Evolutionary conservation across 2,329 filamentous ascomycete genomes (phyloP), one percentile per base, ranked within the genome.

Genomic region (Dactylonectria estremocensis): DNA sequence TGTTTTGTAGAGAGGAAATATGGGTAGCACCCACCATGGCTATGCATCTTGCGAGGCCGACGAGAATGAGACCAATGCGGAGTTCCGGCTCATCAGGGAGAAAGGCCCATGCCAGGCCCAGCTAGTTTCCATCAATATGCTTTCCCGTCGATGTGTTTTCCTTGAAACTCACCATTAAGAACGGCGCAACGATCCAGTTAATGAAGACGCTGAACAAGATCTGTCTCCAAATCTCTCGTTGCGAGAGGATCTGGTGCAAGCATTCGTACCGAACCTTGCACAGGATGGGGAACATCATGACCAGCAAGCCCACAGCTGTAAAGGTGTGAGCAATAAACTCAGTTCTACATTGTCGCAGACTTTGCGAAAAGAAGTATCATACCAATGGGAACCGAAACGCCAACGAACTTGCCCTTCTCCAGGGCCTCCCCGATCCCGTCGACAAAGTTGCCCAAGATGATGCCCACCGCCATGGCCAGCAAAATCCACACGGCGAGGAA

Each of bases 211-310:
- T 95, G 74, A 97, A 93, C 0, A 78, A 83, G n/a, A 97, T 88
- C 78, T 97, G 94, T 57, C 89, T 88, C 94, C 93, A 97, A 2
- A 97, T 83, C 1, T 84, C 83, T 3, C 85, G 84, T 3, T 89
- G 84, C 2, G 82, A 79, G 66, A 96, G 87, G 4, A 94, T 83
- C 3, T 87, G 82, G 78, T 94, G 93, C 10, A 97, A 81, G 0
- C 89, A 88, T 78, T 97, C 94, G 80, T 90, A 96, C 46, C 89
- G 89, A 6, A 97, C 92, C 79, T 96, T 96, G 86, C 93, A 97
- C 0, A 97, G 84, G 67, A 97, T 97, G 0, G 94, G 95, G 76
- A 96, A 97, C 93, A 97, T 97, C 94, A 97, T 97, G 48, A 97
- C 90, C 1, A 97, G 85, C 1, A 97, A 82, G 0, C 94, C 94